These are phyloP conservation scores for Fusarium sulawesiense DNA, from an alignment of 2,329 filamentous ascomycete genomes.

Conservation along the genomic window DNA sequence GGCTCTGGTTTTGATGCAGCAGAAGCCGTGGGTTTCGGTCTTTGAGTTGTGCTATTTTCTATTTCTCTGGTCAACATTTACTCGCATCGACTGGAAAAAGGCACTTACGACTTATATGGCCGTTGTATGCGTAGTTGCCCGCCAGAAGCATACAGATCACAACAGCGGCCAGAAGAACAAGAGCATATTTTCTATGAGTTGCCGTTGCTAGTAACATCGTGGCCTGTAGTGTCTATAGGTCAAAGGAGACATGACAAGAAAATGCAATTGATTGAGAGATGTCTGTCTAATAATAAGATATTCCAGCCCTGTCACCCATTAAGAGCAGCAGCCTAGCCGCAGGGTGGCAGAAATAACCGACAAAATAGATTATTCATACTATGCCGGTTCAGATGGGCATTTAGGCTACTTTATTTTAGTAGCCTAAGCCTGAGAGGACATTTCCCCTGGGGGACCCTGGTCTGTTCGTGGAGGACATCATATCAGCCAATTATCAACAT, in stretches of 20 bases:
- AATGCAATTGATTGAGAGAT: background rate
- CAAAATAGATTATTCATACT: too few relatives aligned
- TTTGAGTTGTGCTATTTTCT: slow-evolving; percentile 1
- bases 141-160: slow-evolving; percentile 11
- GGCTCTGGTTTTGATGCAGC: background rate
- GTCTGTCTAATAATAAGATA: background rate
- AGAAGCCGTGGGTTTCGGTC: background rate
- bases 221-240: background rate
- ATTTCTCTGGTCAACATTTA: slow-evolving; percentile 1
- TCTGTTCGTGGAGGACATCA: background rate
- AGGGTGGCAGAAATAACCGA: background rate
- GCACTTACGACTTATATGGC: slow-evolving; percentile 10
- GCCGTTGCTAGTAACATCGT: slow-evolving; percentile 2
- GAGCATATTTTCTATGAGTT: slow-evolving; percentile 15
- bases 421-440: too few relatives aligned
- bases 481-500: background rate
- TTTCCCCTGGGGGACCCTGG: background rate
- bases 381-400: too few relatives aligned
- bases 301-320: slow-evolving; percentile 1
- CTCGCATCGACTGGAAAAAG: background rate
- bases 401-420: too few relatives aligned
- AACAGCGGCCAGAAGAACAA: slow-evolving; percentile 1
- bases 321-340: background rate
- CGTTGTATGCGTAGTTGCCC: slow-evolving; percentile 26
- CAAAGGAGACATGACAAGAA: background rate